Conservation (phyloP, 1,284 basidiomycete species). For the Ceratobasidium papillatum region DNA sequence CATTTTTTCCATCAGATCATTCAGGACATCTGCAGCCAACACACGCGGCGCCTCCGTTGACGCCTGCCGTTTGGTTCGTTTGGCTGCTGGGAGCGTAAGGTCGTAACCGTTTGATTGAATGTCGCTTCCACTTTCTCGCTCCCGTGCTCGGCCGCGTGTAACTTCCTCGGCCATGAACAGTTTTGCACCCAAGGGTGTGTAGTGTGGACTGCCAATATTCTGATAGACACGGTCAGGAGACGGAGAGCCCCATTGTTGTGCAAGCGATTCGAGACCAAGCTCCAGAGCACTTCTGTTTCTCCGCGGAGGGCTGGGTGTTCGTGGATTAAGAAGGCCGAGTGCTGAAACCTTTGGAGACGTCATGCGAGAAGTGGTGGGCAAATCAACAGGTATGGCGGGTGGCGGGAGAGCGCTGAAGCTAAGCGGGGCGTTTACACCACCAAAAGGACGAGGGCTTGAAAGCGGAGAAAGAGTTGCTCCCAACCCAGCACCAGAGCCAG, state of each 20-base stretch:
- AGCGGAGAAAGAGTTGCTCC: conserved; percentile 38
- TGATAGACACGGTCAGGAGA: conserved; percentile 23
- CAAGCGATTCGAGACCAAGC: conserved; percentile 35
- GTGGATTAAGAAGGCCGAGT: conserved; percentile 31
- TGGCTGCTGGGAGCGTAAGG: conserved; percentile 29
- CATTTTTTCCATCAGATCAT: conserved; percentile 39
- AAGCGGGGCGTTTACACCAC: conserved; percentile 22
- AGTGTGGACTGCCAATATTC: conserved; percentile 18
- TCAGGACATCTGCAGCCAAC: conserved; percentile 35
- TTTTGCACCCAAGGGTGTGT: conserved; percentile 26
- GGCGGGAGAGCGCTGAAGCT: conserved; percentile 35
- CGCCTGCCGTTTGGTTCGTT: conserved; percentile 26
- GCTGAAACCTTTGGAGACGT: conserved; percentile 32
- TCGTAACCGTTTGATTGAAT: conserved; percentile 11
- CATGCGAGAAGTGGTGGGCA: not conserved
- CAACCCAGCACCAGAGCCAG: conserved; percentile 31
- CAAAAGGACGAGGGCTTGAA: conserved; percentile 28
- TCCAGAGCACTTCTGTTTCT: conserved; percentile 20
- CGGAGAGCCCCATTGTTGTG: conserved; percentile 37
- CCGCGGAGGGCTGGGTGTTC: conserved; percentile 36
- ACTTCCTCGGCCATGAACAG: conserved; percentile 28
- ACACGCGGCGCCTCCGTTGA: conserved; percentile 16
- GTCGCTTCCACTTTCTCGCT: conserved; percentile 19
- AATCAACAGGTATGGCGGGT: conserved; percentile 15
- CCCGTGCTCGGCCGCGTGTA: conserved; percentile 21